Percentiles rank a stretch among this genome's conserved stretches.
These are phyloP conservation scores for Chlorella sp. DNA, from an alignment of 139 green algal genomes.

Conservation along the genomic window DNA sequence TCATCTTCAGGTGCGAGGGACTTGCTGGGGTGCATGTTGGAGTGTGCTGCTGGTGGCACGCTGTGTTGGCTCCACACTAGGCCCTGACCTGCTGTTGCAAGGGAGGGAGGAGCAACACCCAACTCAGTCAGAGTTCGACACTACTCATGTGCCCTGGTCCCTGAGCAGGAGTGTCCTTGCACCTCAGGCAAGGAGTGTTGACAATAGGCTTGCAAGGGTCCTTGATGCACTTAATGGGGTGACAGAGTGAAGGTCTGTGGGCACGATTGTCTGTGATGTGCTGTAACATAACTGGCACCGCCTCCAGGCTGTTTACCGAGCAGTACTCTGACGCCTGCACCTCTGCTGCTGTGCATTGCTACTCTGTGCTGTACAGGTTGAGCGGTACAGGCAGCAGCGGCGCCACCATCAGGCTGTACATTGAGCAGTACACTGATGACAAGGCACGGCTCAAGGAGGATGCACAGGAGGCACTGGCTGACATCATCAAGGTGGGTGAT, in stretches of 20 bases:
- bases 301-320: not conserved
- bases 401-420: slow-evolving; percentile 97
- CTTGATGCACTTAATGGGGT: too few species aligned
- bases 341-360: slow-evolving; percentile 64
- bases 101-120: not conserved
- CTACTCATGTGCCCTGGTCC: not conserved
- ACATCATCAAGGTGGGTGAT: slow-evolving; percentile 55
- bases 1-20: too few species aligned
- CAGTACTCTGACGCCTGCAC: not conserved
- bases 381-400: slow-evolving; percentile 85
- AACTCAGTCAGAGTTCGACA: not conserved
- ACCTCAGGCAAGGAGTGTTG: not conserved
- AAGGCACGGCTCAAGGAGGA: slow-evolving; percentile 67
- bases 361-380: slow-evolving; percentile 93
- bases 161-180: not conserved
- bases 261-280: not conserved
- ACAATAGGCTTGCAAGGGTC: too few species aligned
- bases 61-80: not conserved
- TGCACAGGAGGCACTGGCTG: slow-evolving; percentile 52
- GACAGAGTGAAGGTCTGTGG: not conserved
- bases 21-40: not conserved
- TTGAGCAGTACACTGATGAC: slow-evolving; percentile 94
- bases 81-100: not conserved
- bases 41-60: not conserved
- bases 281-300: not conserved